A percentile compares a stretch with the other conserved stretches of the same genome.
Evolutionary conservation across 345 rosid species (phyloP).

Genomic region (Eucalyptus shirleyi): DNA sequence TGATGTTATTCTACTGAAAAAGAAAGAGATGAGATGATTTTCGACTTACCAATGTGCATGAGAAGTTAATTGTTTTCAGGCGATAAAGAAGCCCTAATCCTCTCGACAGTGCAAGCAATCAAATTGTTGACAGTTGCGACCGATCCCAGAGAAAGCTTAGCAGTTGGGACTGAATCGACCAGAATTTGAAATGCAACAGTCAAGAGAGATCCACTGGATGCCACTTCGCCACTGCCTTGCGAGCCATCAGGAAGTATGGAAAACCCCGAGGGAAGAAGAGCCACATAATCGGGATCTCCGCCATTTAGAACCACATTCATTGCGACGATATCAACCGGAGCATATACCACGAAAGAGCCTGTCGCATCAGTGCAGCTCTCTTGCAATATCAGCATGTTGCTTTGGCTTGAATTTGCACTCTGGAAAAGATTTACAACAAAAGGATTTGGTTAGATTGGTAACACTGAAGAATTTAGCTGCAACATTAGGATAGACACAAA

Average conservation of each 20-base stretch:
- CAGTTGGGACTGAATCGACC: slow-evolving; percentile 45
- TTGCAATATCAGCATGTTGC: slow-evolving; percentile 50
- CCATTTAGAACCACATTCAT: slow-evolving; percentile 36
- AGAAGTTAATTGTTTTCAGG: slow-evolving; percentile 2
- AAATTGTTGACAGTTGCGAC: slow-evolving; percentile 78
- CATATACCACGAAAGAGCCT: slow-evolving; percentile 45
- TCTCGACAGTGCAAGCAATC: slow-evolving; percentile 54
- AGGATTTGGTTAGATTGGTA: neutral
- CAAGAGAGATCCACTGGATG: slow-evolving; percentile 50
- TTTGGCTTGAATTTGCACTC: slow-evolving; percentile 32
- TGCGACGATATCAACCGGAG: slow-evolving; percentile 38
- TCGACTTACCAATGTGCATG: neutral
- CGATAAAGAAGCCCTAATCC: slow-evolving; percentile 45
- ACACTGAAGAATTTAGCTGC: neutral
- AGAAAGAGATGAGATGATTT: neutral
- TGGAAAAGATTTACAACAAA: neutral
- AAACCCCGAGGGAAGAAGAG: slow-evolving; percentile 58
- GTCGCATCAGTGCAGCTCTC: slow-evolving; percentile 46
- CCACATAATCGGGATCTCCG: slow-evolving; percentile 41
- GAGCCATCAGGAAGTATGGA: slow-evolving; percentile 47
- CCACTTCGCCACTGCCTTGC: neutral
- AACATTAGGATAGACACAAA: neutral
- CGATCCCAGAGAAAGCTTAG: slow-evolving; percentile 56
- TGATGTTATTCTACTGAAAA: neutral
- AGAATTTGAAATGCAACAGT: slow-evolving; percentile 75